A percentile compares a stretch with the other conserved stretches of the same genome.
Evolutionary conservation across 306 rosid genomes (phyloP).

Genomic region (Styphnolobium japonicum): DNA sequence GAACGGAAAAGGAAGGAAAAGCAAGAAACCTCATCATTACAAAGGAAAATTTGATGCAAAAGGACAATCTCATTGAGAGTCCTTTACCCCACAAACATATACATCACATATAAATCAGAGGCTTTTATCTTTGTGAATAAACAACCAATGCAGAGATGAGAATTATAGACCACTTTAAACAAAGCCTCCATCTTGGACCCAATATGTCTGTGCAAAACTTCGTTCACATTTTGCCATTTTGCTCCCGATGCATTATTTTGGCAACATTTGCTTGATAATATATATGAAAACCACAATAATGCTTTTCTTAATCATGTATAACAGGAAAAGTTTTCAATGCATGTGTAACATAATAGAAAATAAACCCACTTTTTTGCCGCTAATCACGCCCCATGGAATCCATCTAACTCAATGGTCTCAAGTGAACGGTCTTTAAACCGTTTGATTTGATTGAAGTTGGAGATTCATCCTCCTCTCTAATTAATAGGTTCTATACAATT

Average conservation of each 20-base stretch:
- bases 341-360: constrained; percentile 32
- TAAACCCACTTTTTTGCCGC: constrained; percentile 27
- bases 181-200: constrained; percentile 64
- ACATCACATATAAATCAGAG: constrained; percentile 45
- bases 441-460: constrained; percentile 14
- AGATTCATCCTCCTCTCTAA: not conserved
- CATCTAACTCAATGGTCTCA: constrained; percentile 16
- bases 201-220: constrained; percentile 34
- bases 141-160: constrained; percentile 20
- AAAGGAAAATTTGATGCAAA: constrained; percentile 49
- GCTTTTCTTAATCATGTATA: constrained; percentile 1
- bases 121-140: constrained; percentile 38
- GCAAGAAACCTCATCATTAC: constrained; percentile 53
- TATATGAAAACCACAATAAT: not conserved
- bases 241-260: constrained; percentile 27
- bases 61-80: constrained; percentile 55
- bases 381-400: constrained; percentile 48
- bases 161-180: constrained; percentile 51
- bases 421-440: not conserved
- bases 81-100: constrained; percentile 60
- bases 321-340: constrained; percentile 10
- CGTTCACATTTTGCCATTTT: constrained; percentile 36
- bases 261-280: not conserved
- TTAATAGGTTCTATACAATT: not conserved
- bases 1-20: not conserved